Conservation (phyloP, 495 filamentous ascomycete species). For the Tetracladium setigerum region DNA sequence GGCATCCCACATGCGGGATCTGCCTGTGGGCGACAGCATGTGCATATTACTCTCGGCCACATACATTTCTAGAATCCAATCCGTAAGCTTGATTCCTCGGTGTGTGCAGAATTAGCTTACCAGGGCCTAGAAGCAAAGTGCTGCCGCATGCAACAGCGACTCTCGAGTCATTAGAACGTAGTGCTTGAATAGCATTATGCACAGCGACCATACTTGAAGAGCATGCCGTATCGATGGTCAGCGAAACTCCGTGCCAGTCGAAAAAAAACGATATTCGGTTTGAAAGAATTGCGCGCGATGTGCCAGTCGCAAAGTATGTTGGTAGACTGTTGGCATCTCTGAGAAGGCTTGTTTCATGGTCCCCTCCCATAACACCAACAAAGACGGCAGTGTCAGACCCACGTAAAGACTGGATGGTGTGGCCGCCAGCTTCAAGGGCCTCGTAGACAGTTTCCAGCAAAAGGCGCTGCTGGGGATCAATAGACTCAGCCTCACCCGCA, state of each 20-base stretch:
- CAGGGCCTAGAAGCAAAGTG: conserved; percentile 13
- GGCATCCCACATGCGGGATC: conserved; percentile 54
- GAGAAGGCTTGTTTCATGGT: conserved; percentile 28
- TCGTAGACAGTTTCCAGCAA: conserved; percentile 50
- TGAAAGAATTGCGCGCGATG: conserved; percentile 45
- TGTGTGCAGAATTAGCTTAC: too few species aligned
- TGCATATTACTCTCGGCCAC: conserved; percentile 19
- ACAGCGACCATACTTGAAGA: conserved; percentile 61
- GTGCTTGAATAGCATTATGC: conserved; percentile 71
- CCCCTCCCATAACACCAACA: conserved; percentile 25
- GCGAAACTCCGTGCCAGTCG: conserved; percentile 49
- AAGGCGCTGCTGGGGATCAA: conserved; percentile 51
- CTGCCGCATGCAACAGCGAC: conserved; percentile 25
- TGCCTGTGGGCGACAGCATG: conserved; percentile 32
- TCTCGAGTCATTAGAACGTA: conserved; percentile 49
- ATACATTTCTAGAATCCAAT: too few species aligned
- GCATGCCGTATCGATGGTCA: conserved; percentile 83
- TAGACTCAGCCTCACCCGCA: conserved; percentile 46
- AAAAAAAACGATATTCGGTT: conserved; percentile 59
- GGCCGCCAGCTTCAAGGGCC: conserved; percentile 47
- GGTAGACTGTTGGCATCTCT: conserved; percentile 28
- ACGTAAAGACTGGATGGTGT: conserved; percentile 20
- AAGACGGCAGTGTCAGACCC: conserved; percentile 26
- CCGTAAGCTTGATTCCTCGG: too few species aligned
- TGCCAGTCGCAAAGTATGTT: conserved; percentile 28